A percentile compares a stretch with the other conserved stretches of the same genome.
Conservation (phyloP, 805 yeast species). For the Candida sphagnicola region DNA sequence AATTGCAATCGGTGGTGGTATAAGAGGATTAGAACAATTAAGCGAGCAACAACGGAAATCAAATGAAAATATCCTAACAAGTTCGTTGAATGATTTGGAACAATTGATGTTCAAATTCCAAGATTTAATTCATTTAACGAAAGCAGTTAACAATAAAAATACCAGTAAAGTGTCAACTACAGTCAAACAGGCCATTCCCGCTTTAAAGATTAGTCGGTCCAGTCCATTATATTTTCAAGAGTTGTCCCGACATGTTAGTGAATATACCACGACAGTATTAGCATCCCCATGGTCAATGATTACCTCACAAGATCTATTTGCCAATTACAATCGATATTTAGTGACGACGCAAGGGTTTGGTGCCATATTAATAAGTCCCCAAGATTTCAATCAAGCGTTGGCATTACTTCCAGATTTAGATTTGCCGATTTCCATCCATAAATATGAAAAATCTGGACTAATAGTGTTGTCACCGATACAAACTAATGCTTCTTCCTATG, state of each 20-base stretch:
- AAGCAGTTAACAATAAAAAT: constrained; percentile 9
- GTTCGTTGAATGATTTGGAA: constrained; percentile 73
- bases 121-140: constrained; percentile 55
- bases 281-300: constrained; percentile 32
- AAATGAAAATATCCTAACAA: constrained; percentile 58
- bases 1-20: constrained; percentile 46
- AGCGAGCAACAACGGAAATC: constrained; percentile 52
- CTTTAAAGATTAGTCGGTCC: constrained; percentile 31
- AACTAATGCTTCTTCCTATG: constrained; percentile 20
- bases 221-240: constrained; percentile 53
- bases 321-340: constrained; percentile 36
- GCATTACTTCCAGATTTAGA: constrained; percentile 50
- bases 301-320: constrained; percentile 39
- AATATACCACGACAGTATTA: constrained; percentile 41
- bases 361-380: constrained; percentile 64
- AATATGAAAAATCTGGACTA: constrained; percentile 31
- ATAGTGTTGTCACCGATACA: constrained; percentile 26
- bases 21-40: constrained; percentile 61
- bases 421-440: constrained; percentile 48
- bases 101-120: constrained; percentile 74
- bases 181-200: constrained; percentile 16
- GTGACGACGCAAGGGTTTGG: constrained; percentile 43
- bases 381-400: constrained; percentile 62
- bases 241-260: constrained; percentile 74
- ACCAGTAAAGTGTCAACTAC: constrained; percentile 1